A percentile compares a stretch with the other conserved stretches of the same genome.
Evolutionary conservation across 1,284 basidiomycete species (phyloP).

Genomic region (Puccinia novopanici): DNA sequence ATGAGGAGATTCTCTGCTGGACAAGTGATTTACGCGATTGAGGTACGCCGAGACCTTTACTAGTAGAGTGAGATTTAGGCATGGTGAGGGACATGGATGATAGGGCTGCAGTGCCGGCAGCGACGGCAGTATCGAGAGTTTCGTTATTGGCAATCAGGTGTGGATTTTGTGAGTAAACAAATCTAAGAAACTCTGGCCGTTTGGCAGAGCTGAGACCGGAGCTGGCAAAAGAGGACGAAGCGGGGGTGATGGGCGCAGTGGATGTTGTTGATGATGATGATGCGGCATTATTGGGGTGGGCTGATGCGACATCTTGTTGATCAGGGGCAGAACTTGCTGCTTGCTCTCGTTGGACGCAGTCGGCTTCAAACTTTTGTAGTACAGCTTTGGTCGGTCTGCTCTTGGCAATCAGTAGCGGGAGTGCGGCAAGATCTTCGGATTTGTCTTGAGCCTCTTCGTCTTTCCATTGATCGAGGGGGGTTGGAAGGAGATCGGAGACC

Average conservation of each 20-base stretch:
- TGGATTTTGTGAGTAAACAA: conserved; percentile 47
- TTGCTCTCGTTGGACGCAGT: conserved; percentile 24
- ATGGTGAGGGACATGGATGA: conserved; percentile 35
- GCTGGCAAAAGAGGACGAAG: conserved; percentile 23
- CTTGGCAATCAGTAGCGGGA: conserved; percentile 50
- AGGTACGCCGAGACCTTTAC: not conserved
- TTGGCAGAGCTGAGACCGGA: conserved; percentile 42
- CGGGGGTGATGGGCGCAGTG: not conserved
- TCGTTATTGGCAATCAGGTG: conserved; percentile 20
- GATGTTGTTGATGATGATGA: not conserved
- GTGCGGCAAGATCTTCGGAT: conserved; percentile 33
- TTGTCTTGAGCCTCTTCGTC: conserved; percentile 48
- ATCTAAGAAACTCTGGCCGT: conserved; percentile 44
- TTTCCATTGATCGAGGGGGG: conserved; percentile 28
- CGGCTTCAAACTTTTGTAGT: conserved; percentile 38
- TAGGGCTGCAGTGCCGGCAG: conserved; percentile 22
- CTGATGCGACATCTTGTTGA: not conserved
- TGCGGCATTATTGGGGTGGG: not conserved
- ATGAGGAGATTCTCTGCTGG: conserved; percentile 45
- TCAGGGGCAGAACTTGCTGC: not conserved
- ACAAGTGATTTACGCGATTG: conserved; percentile 32
- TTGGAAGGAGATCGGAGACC: conserved; percentile 26
- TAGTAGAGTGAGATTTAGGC: not conserved
- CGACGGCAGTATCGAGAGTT: conserved; percentile 38
- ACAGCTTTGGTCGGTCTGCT: conserved; percentile 38